These are phyloP conservation scores for Phlebiopsis gigantea DNA, from an alignment of 768 basidiomycete species.

Conservation along the genomic window DNA sequence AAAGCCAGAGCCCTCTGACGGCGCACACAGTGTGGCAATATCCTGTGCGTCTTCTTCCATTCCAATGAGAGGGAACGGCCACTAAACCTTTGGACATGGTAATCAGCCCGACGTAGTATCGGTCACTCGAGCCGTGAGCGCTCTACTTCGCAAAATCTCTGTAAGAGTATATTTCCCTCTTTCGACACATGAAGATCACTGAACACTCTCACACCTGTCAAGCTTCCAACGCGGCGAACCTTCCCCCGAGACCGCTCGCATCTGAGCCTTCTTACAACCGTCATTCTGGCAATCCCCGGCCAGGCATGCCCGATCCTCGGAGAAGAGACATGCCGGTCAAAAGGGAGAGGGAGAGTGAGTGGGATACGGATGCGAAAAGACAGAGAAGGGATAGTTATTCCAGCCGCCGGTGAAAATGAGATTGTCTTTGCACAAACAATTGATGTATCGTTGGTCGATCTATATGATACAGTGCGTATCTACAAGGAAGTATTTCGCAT, in stretches of 20 bases:
- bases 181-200: neutral
- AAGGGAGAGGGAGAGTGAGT: neutral
- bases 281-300: neutral
- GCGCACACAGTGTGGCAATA: neutral
- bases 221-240: neutral
- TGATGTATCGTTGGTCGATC: too few species aligned
- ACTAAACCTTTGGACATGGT: neutral
- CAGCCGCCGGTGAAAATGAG: neutral
- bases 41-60: neutral
- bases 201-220: neutral
- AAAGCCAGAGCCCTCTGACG: neutral
- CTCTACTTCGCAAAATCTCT: neutral
- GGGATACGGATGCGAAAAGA: neutral
- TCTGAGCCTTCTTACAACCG: neutral
- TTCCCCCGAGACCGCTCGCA: neutral
- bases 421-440: too few species aligned
- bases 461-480: too few species aligned
- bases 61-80: neutral
- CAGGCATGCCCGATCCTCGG: neutral
- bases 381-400: neutral
- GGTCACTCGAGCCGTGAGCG: neutral
- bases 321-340: neutral
- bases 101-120: neutral
- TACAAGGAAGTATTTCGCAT: too few species aligned
- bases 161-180: neutral